Evolutionary conservation across 495 filamentous ascomycete genomes (phyloP).

Genomic region (Chaetomium tenue): DNA sequence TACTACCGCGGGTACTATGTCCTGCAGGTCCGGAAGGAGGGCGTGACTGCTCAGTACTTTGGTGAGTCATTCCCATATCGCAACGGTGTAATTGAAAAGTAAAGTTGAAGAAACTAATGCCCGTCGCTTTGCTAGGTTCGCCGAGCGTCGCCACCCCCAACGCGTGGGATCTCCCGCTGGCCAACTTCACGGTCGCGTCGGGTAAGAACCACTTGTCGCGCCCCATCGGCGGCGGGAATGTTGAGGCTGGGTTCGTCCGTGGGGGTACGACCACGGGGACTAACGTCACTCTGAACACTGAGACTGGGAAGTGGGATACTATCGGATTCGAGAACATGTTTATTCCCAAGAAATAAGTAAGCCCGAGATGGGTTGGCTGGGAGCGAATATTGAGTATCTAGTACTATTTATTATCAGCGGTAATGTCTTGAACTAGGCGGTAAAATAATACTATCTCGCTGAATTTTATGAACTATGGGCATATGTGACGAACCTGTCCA

Average conservation of each 20-base stretch:
- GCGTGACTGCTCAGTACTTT: slow-evolving; percentile 56
- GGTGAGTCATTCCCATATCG: slow-evolving; percentile 31
- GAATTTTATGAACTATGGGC: too few relatives aligned
- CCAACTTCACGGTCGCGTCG: slow-evolving; percentile 59
- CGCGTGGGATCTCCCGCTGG: slow-evolving; percentile 55
- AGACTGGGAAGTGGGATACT: slow-evolving; percentile 34
- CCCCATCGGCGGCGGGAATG: slow-evolving; percentile 49
- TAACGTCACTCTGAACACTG: slow-evolving; percentile 51
- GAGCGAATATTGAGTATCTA: too few relatives aligned
- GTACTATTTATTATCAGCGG: too few relatives aligned
- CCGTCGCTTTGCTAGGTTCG: slow-evolving; percentile 4
- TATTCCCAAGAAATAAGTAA: slow-evolving; percentile 2
- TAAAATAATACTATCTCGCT: too few relatives aligned
- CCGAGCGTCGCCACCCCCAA: slow-evolving; percentile 45
- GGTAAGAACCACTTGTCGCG: slow-evolving; percentile 52
- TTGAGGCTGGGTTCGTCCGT: slow-evolving; percentile 47
- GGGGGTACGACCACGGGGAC: slow-evolving; percentile 44
- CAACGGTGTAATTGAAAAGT: not conserved
- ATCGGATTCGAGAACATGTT: slow-evolving; percentile 27
- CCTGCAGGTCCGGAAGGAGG: slow-evolving; percentile 48
- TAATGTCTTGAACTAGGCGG: too few relatives aligned
- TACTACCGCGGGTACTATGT: slow-evolving; percentile 64
- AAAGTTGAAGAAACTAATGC: not conserved
- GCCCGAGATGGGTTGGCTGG: too few relatives aligned
- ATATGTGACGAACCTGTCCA: too few relatives aligned